Conservation (phyloP, 148 eudicot species). For the Camellia sinensis region DNA sequence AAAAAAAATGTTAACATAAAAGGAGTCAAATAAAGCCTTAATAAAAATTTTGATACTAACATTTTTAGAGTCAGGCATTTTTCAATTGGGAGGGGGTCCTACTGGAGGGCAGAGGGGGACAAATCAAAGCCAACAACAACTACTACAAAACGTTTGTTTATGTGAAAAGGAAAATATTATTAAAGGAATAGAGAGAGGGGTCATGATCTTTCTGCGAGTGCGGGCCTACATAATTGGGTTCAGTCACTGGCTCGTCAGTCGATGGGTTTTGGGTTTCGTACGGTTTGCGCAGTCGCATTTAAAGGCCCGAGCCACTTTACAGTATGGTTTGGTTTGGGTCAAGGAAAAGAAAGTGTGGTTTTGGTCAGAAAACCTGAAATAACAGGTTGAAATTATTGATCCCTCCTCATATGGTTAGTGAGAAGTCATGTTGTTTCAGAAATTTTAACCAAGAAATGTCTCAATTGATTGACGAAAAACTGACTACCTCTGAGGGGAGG, state of each 20-base stretch:
- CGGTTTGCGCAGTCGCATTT: too few relatives aligned
- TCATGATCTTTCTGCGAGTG: not conserved
- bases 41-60: too few relatives aligned
- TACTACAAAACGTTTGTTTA: not conserved
- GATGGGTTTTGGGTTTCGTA: not conserved
- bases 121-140: not conserved
- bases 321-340: not conserved
- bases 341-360: not conserved
- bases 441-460: too few relatives aligned
- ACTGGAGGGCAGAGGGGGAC: not conserved
- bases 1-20: too few relatives aligned
- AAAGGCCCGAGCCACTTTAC: too few relatives aligned
- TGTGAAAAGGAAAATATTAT: not conserved
- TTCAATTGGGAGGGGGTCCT: not conserved
- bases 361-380: not conserved
- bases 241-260: not conserved
- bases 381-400: too few relatives aligned
- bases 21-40: too few relatives aligned
- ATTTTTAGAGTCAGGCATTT: too few relatives aligned
- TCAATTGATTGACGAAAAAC: too few relatives aligned
- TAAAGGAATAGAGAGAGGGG: not conserved
- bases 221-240: not conserved
- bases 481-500: too few relatives aligned
- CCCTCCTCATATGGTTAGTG: too few relatives aligned
- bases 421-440: too few relatives aligned